These are phyloP conservation scores for Conticribra weissflogii DNA, from an alignment of 108 stramenopile genomes.

Conservation along the genomic window DNA sequence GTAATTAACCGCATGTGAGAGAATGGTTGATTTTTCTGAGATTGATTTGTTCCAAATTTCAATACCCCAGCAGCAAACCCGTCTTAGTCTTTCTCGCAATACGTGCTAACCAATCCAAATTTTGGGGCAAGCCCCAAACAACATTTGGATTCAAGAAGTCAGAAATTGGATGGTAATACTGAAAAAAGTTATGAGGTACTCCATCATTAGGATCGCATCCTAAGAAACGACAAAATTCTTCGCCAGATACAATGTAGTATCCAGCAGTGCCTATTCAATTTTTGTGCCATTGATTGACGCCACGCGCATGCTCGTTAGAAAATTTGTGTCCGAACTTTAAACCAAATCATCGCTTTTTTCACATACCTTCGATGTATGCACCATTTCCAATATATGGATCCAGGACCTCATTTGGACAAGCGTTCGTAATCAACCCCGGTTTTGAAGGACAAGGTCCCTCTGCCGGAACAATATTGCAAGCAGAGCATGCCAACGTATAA, in stretches of 20 bases:
- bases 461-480: too few relatives aligned
- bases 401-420: neutral
- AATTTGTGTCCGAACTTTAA: neutral
- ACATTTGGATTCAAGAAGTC: conserved; percentile 1
- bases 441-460: neutral
- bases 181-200: neutral
- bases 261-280: neutral
- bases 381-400: neutral
- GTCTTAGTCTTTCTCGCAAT: conserved; percentile 1
- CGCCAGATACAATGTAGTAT: neutral
- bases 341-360: neutral
- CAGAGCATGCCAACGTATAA: too few relatives aligned
- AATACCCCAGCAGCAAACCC: too few relatives aligned
- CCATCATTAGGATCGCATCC: neutral
- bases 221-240: neutral
- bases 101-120: conserved; percentile 4
- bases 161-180: neutral
- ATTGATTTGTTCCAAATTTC: too few relatives aligned
- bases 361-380: neutral
- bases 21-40: too few relatives aligned
- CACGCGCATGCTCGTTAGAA: neutral
- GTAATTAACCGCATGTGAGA: too few relatives aligned
- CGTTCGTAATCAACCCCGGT: neutral
- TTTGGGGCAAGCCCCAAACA: neutral
- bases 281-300: neutral